A percentile compares a stretch with the other conserved stretches of the same genome.
Evolutionary conservation across 1,284 basidiomycete genomes (phyloP).

Genomic region (Binderoboletus segoi): DNA sequence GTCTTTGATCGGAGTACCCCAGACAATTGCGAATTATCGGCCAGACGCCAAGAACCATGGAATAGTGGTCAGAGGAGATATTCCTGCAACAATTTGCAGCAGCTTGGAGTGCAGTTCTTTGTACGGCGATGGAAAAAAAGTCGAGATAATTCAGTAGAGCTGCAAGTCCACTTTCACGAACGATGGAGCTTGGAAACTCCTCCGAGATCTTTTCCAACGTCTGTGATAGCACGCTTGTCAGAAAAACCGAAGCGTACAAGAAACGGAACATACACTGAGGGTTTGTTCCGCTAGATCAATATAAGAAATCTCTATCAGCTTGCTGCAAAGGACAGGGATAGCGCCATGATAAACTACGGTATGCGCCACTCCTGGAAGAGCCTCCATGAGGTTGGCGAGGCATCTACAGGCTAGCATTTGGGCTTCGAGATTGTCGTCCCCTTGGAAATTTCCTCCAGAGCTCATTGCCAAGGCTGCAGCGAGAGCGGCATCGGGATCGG

Average conservation of each 20-base stretch:
- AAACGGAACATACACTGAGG: slow-evolving; percentile 73
- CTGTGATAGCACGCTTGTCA: slow-evolving; percentile 47
- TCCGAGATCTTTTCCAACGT: slow-evolving; percentile 97
- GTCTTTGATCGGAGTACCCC: slow-evolving; percentile 86
- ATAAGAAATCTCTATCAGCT: slow-evolving; percentile 92
- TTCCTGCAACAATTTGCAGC: slow-evolving; percentile 95
- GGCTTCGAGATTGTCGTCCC: slow-evolving; percentile 86
- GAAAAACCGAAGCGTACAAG: slow-evolving; percentile 11
- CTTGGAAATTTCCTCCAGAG: slow-evolving; percentile 63
- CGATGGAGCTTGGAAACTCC: slow-evolving; percentile 92
- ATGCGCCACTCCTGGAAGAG: slow-evolving; percentile 90
- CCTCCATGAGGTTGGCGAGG: slow-evolving; percentile 95
- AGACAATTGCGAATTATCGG: slow-evolving; percentile 91
- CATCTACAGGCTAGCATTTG: slow-evolving; percentile 94
- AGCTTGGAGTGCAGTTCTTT: slow-evolving; percentile 93
- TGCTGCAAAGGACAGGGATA: slow-evolving; percentile 93
- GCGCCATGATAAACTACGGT: slow-evolving; percentile 95
- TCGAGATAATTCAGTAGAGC: slow-evolving; percentile 93
- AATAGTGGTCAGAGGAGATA: slow-evolving; percentile 82
- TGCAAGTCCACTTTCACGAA: slow-evolving; percentile 89
- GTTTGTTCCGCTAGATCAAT: slow-evolving; percentile 97
- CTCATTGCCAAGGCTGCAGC: slow-evolving; percentile 83
- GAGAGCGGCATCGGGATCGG: slow-evolving; percentile 82
- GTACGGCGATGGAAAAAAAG: slow-evolving; percentile 96
- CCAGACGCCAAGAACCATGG: slow-evolving; percentile 88